Evolutionary conservation across 306 rosid species (phyloP), one percentile per base, ranked within the genome.

Genomic region (Dryas alaskensis): DNA sequence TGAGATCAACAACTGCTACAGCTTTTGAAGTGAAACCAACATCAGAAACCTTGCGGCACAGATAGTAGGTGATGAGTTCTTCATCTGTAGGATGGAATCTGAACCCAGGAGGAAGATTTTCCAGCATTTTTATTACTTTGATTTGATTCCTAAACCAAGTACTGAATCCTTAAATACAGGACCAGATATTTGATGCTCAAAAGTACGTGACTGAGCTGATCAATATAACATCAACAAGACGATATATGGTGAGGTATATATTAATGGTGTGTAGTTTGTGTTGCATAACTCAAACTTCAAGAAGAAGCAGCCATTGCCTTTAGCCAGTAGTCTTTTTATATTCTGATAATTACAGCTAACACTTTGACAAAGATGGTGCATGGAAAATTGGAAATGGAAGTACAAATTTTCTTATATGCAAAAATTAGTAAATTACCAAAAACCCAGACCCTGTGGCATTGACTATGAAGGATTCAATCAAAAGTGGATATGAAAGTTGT

Each of bases 11-110:
- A 57, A 89, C 88, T 0, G 95, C 90, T 13, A 94, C 78, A 8
- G 89, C 95, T 70, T 86, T 92, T 4, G 90, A 73, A 2, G 89
- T 77, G 90, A 92, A 94, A 27, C 70, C 50, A 67, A 64, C 17
- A 81, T 94, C 99, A 55, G 96, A 87, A 17, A 94, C 84, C 76
- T 94, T 94, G 51, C 67, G 84, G 65, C 73, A 69, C 14, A 94
- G 89, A 75, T 94, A 94, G 74, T 60, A 85, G 1, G 89, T 84
- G n/a, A 94, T 88, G 67, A 94, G 96, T 63, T 93, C 98, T 89
- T 93, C 98, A 55, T 93, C 98, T 3, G 98, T 91, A 3, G 97
- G 98, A 49, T 93, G 99, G 68, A 94, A 94, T 75, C 99, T 86
- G 82, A 94, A 94, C 1, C 99, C 99, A 3, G 96, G 96, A 68